These are phyloP conservation scores for Trichoderma asperellum DNA, from an alignment of 2,329 filamentous ascomycete species.

Conservation along the genomic window DNA sequence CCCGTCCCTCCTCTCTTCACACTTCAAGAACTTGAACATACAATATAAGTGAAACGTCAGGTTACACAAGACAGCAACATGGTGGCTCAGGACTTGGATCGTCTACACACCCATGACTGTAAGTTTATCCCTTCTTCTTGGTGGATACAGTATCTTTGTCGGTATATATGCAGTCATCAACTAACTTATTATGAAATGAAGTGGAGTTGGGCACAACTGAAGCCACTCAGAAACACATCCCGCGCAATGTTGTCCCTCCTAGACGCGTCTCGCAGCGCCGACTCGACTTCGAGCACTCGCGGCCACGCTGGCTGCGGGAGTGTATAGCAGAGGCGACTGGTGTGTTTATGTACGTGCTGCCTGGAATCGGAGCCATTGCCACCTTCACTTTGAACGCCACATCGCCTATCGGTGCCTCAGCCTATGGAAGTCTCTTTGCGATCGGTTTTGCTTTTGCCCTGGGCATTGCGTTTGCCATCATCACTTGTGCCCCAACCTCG, in stretches of 20 bases:
- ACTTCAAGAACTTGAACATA: not conserved
- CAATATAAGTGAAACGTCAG: not conserved
- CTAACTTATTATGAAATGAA: slow-evolving; percentile 10
- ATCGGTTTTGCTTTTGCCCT: slow-evolving; percentile 60
- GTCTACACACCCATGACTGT: slow-evolving; percentile 33
- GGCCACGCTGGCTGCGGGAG: slow-evolving; percentile 59
- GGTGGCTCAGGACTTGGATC: slow-evolving; percentile 5
- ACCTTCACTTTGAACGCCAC: slow-evolving; percentile 54
- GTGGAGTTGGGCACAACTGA: slow-evolving; percentile 59
- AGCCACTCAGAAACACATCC: slow-evolving; percentile 54
- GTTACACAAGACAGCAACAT: slow-evolving; percentile 15
- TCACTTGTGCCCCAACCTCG: slow-evolving; percentile 56
- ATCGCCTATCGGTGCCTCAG: slow-evolving; percentile 39
- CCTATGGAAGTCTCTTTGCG: slow-evolving; percentile 55
- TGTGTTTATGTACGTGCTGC: slow-evolving; percentile 60
- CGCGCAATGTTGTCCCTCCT: slow-evolving; percentile 53
- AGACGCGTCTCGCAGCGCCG: slow-evolving; percentile 57
- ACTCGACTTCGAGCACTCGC: slow-evolving; percentile 57
- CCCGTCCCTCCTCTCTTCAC: not conserved
- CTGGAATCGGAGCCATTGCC: slow-evolving; percentile 58
- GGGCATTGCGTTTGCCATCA: slow-evolving; percentile 63
- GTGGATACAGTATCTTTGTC: not conserved
- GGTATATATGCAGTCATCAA: not conserved
- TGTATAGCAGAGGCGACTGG: slow-evolving; percentile 60
- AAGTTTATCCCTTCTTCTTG: not conserved